These are phyloP conservation scores for Podospora anserina DNA, from an alignment of 495 filamentous ascomycete genomes.

Conservation along the genomic window DNA sequence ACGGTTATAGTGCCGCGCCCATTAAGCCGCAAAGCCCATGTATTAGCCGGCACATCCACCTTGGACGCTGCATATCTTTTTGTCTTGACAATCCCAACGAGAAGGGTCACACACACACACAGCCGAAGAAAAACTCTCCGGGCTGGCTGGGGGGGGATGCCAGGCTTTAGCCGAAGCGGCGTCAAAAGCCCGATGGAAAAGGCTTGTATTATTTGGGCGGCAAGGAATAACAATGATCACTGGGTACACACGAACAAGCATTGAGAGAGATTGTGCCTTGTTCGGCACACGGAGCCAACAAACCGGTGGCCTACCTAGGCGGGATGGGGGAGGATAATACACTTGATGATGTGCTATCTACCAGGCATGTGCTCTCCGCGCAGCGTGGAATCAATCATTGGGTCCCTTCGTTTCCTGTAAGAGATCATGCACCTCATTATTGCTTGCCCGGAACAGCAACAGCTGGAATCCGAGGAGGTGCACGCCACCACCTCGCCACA, in stretches of 20 bases:
- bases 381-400: background rate
- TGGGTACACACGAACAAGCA: background rate
- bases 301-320: background rate
- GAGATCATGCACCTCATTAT: background rate
- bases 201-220: background rate
- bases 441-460: background rate
- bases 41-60: conserved; percentile 12
- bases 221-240: background rate
- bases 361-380: too few species aligned
- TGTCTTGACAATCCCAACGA: background rate
- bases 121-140: background rate
- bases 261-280: background rate
- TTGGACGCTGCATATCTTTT: background rate
- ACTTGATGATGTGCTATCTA: background rate
- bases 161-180: background rate
- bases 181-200: background rate
- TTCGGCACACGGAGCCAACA: background rate
- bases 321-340: background rate
- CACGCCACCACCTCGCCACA: background rate
- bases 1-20: conserved; percentile 6
- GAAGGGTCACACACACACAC: background rate
- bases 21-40: conserved; percentile 12
- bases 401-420: background rate
- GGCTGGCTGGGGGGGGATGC: background rate
- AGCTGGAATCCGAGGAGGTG: background rate